A percentile compares a stretch with the other conserved stretches of the same genome.
These are phyloP conservation scores for Sporothrix globosa DNA, from an alignment of 2,329 filamentous ascomycete genomes.

Conservation along the genomic window DNA sequence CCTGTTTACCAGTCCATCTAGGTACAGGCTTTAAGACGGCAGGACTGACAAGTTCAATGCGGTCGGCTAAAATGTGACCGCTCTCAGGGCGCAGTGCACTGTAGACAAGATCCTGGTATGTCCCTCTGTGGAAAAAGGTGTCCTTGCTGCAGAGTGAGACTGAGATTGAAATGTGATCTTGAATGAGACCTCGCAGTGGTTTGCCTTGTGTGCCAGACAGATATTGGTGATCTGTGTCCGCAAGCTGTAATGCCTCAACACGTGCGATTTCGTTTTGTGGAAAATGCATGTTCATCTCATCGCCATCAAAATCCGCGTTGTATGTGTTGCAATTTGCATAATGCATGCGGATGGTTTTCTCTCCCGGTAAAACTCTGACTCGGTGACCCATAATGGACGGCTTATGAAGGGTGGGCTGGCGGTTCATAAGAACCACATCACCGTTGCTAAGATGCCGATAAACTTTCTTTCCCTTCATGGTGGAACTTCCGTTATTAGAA, in stretches of 20 bases:
- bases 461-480: conserved; percentile 89
- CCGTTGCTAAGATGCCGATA: conserved; percentile 94
- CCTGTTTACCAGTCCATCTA: conserved; percentile 94
- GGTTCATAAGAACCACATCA: conserved; percentile 98
- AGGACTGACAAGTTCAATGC: conserved; percentile 78
- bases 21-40: conserved; percentile 78
- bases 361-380: conserved; percentile 85
- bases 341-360: conserved; percentile 99
- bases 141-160: conserved; percentile 89
- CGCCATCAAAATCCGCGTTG: conserved; percentile 98
- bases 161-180: conserved; percentile 96
- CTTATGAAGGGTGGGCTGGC: conserved; percentile 96
- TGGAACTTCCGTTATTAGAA: conserved; percentile 71
- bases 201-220: conserved; percentile 92
- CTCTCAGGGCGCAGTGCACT: conserved; percentile 86
- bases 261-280: conserved; percentile 94
- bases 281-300: conserved; percentile 99
- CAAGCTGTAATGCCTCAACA: conserved; percentile 88
- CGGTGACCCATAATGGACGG: conserved; percentile 99
- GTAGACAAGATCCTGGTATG: conserved; percentile 95
- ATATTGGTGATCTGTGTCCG: conserved; percentile 97
- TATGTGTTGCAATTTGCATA: conserved; percentile 99
- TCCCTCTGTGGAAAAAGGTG: conserved; percentile 81
- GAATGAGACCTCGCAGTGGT: conserved; percentile 91
- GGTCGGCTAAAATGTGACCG: conserved; percentile 80